Evolutionary conservation across 2,329 filamentous ascomycete genomes (phyloP), one percentile per base, ranked within the genome.

Genomic region (Alternaria sp.): DNA sequence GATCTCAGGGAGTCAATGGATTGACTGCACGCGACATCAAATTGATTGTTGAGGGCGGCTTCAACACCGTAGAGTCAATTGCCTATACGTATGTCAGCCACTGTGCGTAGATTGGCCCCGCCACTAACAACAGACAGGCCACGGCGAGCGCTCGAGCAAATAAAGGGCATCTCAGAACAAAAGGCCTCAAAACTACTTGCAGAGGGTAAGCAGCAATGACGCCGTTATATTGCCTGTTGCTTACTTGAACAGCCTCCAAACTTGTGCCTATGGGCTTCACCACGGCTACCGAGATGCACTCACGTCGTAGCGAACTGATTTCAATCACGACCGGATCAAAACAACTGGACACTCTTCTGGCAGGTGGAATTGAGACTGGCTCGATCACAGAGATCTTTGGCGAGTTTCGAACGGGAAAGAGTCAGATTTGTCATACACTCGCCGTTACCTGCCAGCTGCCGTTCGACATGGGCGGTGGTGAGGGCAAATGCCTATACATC

Each of bases 211-310:
- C 63, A n/a, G n/a, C 16, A 2, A 32, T 1, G 5, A 5, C 11
- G 1, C 4, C 14, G 14, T 8, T 16, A 3, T 24, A 11, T 12
- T 8, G 7, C 24, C 6, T 47, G 18, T 43, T 51, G 1, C 60
- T 64, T 43, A 71, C 51, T 9, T 44, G 39, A 9, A 12, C 69
- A 96, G 94, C 94, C 28, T 94, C 93, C 1, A 99, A 97, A 79
- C 87, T 98, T 52, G 95, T 99, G 0, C 95, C 95, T 0, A 97
- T 99, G 94, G 95, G 95, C 42, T 99, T 99, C 78, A 99, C 96
- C 1, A 99, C 95, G 0, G 95, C 95, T 4, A 99, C 95, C 0
- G 96, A 99, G 81, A 99, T 99, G 94, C 96, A 99, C 76, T 92
- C 94, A 71, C 90, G 95, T 66, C 89, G 96, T 78, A 97, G 93